phyloP scores from a whole-genome alignment of 176 grass and related monocot species.

The Oryza brachyantha region DNA sequence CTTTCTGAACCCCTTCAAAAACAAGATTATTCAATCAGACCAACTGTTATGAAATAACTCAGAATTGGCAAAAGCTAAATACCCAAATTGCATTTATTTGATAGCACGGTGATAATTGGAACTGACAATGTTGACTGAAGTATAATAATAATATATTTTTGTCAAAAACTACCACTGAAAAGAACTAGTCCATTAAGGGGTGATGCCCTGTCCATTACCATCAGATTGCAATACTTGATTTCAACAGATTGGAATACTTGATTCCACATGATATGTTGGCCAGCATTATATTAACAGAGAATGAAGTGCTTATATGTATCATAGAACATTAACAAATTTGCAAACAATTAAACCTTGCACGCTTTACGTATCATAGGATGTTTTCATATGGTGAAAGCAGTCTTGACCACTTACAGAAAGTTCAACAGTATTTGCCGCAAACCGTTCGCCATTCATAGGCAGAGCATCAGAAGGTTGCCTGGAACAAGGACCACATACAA shows the following conservation, averaged over 20 bases:
- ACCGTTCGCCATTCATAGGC: slow-evolving; percentile 50
- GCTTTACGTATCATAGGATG: neutral
- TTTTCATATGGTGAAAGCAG: neutral
- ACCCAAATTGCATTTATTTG: neutral
- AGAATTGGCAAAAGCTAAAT: slow-evolving; percentile 5
- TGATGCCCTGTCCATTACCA: neutral
- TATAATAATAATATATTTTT: neutral
- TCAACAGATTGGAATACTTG: too few relatives aligned
- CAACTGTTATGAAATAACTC: neutral
- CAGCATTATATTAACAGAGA: neutral
- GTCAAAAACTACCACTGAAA: neutral
- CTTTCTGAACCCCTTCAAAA: slow-evolving; percentile 69
- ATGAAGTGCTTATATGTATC: neutral
- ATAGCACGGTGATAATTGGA: neutral
- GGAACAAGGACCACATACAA: slow-evolving; percentile 9
- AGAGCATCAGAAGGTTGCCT: slow-evolving; percentile 80
- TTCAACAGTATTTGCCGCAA: slow-evolving; percentile 87
- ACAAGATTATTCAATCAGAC: neutral
- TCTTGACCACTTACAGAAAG: slow-evolving; percentile 52
- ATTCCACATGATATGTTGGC: neutral
- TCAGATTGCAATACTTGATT: neutral
- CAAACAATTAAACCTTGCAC: neutral
- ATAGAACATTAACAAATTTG: neutral
- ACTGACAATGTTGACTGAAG: neutral
- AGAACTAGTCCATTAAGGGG: neutral